These are phyloP conservation scores for Penicillium polonicum DNA, from an alignment of 2,329 filamentous ascomycete genomes.

Conservation along the genomic window DNA sequence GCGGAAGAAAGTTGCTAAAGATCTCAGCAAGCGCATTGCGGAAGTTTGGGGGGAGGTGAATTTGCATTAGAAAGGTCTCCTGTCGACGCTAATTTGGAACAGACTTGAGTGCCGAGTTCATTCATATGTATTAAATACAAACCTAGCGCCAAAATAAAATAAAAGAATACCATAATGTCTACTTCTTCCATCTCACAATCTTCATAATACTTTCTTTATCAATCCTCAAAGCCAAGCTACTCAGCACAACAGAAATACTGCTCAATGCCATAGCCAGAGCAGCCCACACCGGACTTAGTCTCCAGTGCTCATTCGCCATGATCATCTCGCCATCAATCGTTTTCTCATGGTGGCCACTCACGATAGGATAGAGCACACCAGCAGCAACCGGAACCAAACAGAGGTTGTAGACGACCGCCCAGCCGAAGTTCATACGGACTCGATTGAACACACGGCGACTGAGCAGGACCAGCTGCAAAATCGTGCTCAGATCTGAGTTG, in stretches of 20 bases:
- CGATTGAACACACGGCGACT: slow-evolving; percentile 70
- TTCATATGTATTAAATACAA: not conserved
- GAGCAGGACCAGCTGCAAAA: slow-evolving; percentile 72
- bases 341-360: slow-evolving; percentile 39
- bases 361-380: slow-evolving; percentile 69
- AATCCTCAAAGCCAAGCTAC: slow-evolving; percentile 70
- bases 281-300: slow-evolving; percentile 66
- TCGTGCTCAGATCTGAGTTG: slow-evolving; percentile 65
- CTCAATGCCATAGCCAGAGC: slow-evolving; percentile 89
- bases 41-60: slow-evolving; percentile 63
- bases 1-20: slow-evolving; percentile 66
- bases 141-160: not conserved
- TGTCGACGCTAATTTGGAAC: not conserved
- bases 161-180: not conserved
- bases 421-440: slow-evolving; percentile 81
- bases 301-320: slow-evolving; percentile 42
- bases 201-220: slow-evolving; percentile 28
- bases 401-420: slow-evolving; percentile 81
- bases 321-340: slow-evolving; percentile 34
- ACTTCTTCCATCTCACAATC: slow-evolving; percentile 16
- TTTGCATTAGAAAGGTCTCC: slow-evolving; percentile 8
- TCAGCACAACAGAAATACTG: slow-evolving; percentile 82
- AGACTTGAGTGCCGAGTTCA: not conserved
- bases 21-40: slow-evolving; percentile 66
- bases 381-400: slow-evolving; percentile 77